A percentile compares a stretch with the other conserved stretches of the same genome.
Evolutionary conservation across 2,329 filamentous ascomycete species (phyloP).

Genomic region (Juglanconis juglandina): DNA sequence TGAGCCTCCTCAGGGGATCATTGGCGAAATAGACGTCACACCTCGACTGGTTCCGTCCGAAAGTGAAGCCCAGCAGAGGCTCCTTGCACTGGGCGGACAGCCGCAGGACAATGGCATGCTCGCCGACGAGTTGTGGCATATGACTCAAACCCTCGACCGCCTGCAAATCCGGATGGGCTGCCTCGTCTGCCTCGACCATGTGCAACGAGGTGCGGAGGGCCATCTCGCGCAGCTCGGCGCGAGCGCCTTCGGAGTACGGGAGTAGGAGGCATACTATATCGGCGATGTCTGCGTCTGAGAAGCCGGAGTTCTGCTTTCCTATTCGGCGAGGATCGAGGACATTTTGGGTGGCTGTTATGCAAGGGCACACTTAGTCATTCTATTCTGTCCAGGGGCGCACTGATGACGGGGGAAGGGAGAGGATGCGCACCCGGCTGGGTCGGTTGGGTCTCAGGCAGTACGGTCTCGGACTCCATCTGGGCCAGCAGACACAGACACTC

Average conservation of each 20-base stretch:
- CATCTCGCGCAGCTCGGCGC: conserved; percentile 61
- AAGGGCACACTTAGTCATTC: conserved; percentile 8
- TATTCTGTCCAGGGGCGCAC: conserved; percentile 1
- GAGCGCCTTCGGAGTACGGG: conserved; percentile 70
- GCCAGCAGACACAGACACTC: conserved; percentile 2
- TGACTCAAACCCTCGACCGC: conserved; percentile 46
- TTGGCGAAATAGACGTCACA: conserved; percentile 71
- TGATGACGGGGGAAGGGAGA: neutral
- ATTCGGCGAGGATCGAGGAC: conserved; percentile 76
- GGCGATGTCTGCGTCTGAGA: conserved; percentile 76
- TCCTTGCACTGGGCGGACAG: conserved; percentile 72
- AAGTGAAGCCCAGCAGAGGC: conserved; percentile 71
- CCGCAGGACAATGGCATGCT: conserved; percentile 72
- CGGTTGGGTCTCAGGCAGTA: conserved; percentile 10
- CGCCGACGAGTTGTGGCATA: conserved; percentile 47
- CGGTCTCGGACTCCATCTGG: conserved; percentile 17
- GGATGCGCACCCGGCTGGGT: conserved; percentile 19
- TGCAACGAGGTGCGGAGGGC: conserved; percentile 46
- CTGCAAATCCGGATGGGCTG: conserved; percentile 42
- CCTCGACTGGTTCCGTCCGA: conserved; percentile 69
- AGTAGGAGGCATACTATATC: conserved; percentile 89
- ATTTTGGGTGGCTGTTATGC: conserved; percentile 65
- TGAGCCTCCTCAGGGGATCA: conserved; percentile 70
- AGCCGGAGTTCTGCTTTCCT: conserved; percentile 76
- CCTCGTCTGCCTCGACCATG: conserved; percentile 50